Conservation (phyloP, 345 rosid species). For the Turritis glabra region DNA sequence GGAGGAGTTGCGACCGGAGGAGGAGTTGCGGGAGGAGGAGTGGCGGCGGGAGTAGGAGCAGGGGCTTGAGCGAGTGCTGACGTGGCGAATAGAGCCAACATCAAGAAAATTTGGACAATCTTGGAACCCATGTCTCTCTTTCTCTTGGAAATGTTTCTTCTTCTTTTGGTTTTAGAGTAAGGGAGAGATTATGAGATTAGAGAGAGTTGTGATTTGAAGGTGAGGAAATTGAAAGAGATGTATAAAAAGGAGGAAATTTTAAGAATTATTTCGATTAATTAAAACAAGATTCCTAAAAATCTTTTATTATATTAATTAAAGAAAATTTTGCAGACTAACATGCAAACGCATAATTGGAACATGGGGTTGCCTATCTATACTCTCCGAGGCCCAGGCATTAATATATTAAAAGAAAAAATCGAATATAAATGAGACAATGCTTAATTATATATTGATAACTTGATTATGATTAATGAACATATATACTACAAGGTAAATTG, state of each 20-base stretch:
- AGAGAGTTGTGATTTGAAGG: slow-evolving; percentile 28
- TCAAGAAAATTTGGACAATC: slow-evolving; percentile 25
- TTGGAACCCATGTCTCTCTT: slow-evolving; percentile 30
- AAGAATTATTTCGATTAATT: slow-evolving; percentile 20
- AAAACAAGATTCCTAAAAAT: slow-evolving; percentile 26
- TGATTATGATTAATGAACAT: neutral
- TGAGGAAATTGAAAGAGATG: slow-evolving; percentile 18
- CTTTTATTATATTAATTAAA: neutral
- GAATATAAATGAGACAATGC: no score
- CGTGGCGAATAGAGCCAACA: slow-evolving; percentile 33
- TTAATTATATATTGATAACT: neutral
- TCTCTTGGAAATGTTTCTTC: neutral
- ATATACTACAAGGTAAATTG: neutral
- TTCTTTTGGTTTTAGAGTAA: slow-evolving; percentile 18
- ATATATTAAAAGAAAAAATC: neutral
- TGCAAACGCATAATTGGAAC: slow-evolving; percentile 42
- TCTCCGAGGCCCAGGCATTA: neutral
- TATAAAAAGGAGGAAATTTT: slow-evolving; percentile 26
- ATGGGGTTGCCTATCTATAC: slow-evolving; percentile 30
- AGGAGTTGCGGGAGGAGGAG: slow-evolving; percentile 28
- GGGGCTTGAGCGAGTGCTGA: slow-evolving; percentile 37
- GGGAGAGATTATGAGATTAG: slow-evolving; percentile 17
- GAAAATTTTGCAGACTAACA: slow-evolving; percentile 26
- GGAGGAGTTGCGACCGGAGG: slow-evolving; percentile 24
- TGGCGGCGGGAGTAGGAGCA: slow-evolving; percentile 34